Evolutionary conservation across 306 rosid species (phyloP).

Genomic region (Sindora glabra): DNA sequence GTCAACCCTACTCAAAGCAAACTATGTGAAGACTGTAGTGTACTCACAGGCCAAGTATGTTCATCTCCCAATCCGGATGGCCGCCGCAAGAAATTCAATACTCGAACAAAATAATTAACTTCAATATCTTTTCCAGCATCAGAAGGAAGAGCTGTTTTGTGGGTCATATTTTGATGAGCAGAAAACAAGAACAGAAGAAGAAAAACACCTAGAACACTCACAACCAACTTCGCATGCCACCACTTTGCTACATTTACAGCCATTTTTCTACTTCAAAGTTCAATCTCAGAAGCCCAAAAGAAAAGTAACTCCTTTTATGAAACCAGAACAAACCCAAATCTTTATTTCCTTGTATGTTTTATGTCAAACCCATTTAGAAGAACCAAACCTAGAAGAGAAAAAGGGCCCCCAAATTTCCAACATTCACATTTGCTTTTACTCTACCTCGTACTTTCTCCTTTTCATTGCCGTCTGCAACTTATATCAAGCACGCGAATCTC

Average conservation of each 20-base stretch:
- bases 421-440: no score
- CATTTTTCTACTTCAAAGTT: not conserved
- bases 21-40: not conserved
- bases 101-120: conserved; percentile 11
- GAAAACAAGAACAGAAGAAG: conserved; percentile 26
- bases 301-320: not conserved
- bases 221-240: conserved; percentile 23
- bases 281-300: not conserved
- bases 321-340: not conserved
- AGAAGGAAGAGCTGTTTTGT: conserved; percentile 25
- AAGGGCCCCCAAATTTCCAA: no score
- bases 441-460: no score
- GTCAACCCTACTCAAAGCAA: no score
- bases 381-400: no score
- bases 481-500: no score
- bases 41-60: conserved; percentile 79
- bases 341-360: no score
- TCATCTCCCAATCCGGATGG: conserved; percentile 28
- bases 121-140: not conserved
- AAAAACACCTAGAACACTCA: conserved; percentile 29
- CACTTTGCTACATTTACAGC: conserved; percentile 13
- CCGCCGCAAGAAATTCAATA: conserved; percentile 45
- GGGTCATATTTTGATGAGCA: conserved; percentile 16
- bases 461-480: no score
- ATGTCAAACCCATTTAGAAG: no score